Evolutionary conservation across 495 filamentous ascomycete genomes (phyloP).

Genomic region (Talaromyces thailandensis): DNA sequence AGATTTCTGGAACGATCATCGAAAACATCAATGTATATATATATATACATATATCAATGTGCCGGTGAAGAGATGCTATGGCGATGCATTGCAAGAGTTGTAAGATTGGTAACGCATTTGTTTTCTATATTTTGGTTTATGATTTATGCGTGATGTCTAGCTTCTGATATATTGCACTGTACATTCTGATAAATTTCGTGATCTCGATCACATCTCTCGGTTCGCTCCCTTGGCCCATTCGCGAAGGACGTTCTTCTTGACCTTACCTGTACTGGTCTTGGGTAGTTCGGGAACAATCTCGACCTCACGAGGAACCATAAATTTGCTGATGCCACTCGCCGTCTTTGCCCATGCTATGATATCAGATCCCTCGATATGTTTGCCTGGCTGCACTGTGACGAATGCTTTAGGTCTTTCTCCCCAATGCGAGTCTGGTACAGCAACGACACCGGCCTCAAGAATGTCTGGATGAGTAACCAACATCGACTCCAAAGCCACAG

Average conservation of each 20-base stretch:
- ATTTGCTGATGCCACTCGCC: constrained; percentile 71
- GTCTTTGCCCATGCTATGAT: constrained; percentile 82
- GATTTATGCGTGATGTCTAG: background rate
- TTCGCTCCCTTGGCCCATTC: constrained; percentile 65
- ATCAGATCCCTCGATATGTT: constrained; percentile 52
- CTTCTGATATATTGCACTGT: background rate
- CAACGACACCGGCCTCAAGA: constrained; percentile 83
- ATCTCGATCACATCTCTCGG: background rate
- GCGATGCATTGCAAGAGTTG: background rate
- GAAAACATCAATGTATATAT: background rate
- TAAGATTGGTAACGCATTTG: background rate
- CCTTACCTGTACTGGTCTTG: constrained; percentile 94
- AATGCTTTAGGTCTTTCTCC: constrained; percentile 93
- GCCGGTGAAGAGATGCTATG: background rate
- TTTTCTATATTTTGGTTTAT: background rate
- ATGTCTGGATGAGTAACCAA: constrained; percentile 83
- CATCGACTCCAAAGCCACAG: constrained; percentile 85
- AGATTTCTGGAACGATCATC: background rate
- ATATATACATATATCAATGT: too few relatives aligned
- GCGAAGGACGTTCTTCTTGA: constrained; percentile 88
- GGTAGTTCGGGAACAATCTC: constrained; percentile 82
- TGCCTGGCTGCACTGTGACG: constrained; percentile 64
- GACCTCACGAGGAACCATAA: constrained; percentile 93
- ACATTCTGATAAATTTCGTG: background rate
- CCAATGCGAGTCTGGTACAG: constrained; percentile 86